Conservation (phyloP, 139 green algal species). For the Coelastrella sp. region DNA sequence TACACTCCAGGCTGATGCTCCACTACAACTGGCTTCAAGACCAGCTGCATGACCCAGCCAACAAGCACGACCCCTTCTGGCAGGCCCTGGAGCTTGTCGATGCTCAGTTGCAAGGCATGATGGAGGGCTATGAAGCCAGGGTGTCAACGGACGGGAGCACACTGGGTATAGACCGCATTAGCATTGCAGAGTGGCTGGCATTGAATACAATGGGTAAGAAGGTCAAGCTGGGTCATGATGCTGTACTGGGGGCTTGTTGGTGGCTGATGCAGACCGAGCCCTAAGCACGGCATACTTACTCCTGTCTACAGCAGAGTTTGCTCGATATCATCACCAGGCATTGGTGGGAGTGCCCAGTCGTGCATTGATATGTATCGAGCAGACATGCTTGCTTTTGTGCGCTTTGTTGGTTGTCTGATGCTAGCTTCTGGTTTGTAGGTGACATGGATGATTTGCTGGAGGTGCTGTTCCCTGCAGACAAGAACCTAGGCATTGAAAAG, state of each 20-base stretch:
- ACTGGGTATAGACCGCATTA: constrained; percentile 25
- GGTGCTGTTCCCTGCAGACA: constrained; percentile 50
- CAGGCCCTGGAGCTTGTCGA: constrained; percentile 52
- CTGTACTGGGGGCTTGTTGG: too few relatives aligned
- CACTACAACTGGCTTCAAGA: constrained; percentile 57
- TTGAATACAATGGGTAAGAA: constrained; percentile 44
- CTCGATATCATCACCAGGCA: too few relatives aligned
- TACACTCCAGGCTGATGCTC: constrained; percentile 53
- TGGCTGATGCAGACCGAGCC: too few relatives aligned
- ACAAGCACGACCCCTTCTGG: constrained; percentile 49
- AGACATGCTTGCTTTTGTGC: too few relatives aligned
- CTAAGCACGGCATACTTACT: too few relatives aligned
- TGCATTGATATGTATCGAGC: too few relatives aligned
- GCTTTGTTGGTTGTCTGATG: too few relatives aligned
- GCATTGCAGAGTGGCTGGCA: constrained; percentile 19
- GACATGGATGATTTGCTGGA: constrained; percentile 65
- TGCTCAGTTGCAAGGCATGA: constrained; percentile 64
- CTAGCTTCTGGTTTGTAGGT: too few relatives aligned
- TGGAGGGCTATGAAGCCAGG: constrained; percentile 56
- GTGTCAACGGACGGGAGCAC: background rate
- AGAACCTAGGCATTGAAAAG: background rate
- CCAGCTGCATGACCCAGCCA: constrained; percentile 21
- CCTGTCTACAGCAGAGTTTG: too few relatives aligned
- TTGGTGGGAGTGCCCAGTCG: too few relatives aligned
- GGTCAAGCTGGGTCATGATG: background rate